Evolutionary conservation across 2,329 filamentous ascomycete genomes (phyloP), one percentile per base, ranked within the genome.

Genomic region (Colletotrichum sp.): DNA sequence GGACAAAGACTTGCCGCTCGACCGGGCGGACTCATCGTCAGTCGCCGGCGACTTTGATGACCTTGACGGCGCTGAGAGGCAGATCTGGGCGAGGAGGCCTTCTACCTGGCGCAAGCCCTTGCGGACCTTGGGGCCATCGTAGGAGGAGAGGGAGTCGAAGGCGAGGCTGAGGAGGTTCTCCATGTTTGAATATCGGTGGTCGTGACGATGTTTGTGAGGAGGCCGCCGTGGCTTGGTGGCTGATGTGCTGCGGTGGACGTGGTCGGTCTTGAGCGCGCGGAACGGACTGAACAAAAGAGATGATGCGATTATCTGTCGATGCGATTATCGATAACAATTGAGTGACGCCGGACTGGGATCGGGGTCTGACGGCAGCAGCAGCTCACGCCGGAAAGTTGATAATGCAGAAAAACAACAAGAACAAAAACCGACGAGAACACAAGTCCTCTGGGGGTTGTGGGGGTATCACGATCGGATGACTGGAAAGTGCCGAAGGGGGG

Each of bases 91-190:
- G 67, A 99, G 91, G 61, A 99, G 91, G 36, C 96, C 96, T 86
- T 99, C 96, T 78, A 99, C 95, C 87, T 98, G 96, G 79, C 95
- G 94, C 79, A 99, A 87, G 67, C 96, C 97, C 87, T 98, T 99
- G 80, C 95, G 94, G 82, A 99, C 94, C 87, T 98, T 98, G 83
- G 91, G 90, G 74, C 93, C 93, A 81, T 98, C 96, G 84, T 96
- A 96, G 65, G 96, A 98, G 77, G 96, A 98, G 79, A 98, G 93
- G 86, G 98, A 98, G 88, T 98, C 96, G 86, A 99, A 99, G 77
- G 96, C 96, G 83, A 98, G 93, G 60, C 95, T 98, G 72, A 99
- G 90, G 32, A 99, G 91, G 68, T 94, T 93, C 88, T 99, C 97
- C 97, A 99, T 99, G 16, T 61, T 34, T 34, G 58, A 2, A 58